Evolutionary conservation across 78 protist species (phyloP).

Genomic region (Dictyostelium capitatum): DNA sequence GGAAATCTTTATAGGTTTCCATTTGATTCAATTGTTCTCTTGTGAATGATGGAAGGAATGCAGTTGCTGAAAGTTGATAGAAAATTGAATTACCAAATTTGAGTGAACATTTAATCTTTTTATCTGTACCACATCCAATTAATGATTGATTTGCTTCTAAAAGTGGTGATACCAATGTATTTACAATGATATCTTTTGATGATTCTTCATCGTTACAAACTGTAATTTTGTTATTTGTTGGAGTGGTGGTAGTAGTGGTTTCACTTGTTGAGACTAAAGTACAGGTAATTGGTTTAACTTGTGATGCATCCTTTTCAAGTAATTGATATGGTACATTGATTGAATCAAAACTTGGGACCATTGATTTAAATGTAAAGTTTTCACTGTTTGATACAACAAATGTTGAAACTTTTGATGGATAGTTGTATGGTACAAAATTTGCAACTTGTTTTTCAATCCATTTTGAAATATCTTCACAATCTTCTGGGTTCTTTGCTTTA

Average conservation of each 20-base stretch:
- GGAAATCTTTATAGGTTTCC: slow-evolving; percentile 24
- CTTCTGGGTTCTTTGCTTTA: slow-evolving; percentile 29
- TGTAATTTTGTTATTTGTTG: not conserved
- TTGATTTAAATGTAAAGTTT: slow-evolving; percentile 23
- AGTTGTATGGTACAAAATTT: slow-evolving; percentile 16
- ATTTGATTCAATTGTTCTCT: slow-evolving; percentile 3
- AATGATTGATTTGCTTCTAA: slow-evolving; percentile 20
- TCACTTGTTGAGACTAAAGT: not conserved
- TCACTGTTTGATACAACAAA: slow-evolving; percentile 2
- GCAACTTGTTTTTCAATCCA: slow-evolving; percentile 31
- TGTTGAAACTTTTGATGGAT: slow-evolving; percentile 21
- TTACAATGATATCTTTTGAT: slow-evolving; percentile 4
- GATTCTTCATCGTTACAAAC: slow-evolving; percentile 19
- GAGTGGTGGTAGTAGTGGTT: not conserved
- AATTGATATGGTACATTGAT: slow-evolving; percentile 25
- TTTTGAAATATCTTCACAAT: slow-evolving; percentile 11
- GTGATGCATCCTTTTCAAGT: not conserved
- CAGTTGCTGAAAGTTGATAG: slow-evolving; percentile 13
- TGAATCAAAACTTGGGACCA: slow-evolving; percentile 23
- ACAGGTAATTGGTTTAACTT: not conserved
- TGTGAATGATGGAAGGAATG: slow-evolving; percentile 13
- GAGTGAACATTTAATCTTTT: slow-evolving; percentile 14
- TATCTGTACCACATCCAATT: slow-evolving; percentile 1
- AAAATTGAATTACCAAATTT: slow-evolving; percentile 28
- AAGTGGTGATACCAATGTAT: not conserved